Evolutionary conservation across 768 basidiomycete species (phyloP), one percentile per base, ranked within the genome.

Genomic region (Hygrophorus pudorinus): DNA sequence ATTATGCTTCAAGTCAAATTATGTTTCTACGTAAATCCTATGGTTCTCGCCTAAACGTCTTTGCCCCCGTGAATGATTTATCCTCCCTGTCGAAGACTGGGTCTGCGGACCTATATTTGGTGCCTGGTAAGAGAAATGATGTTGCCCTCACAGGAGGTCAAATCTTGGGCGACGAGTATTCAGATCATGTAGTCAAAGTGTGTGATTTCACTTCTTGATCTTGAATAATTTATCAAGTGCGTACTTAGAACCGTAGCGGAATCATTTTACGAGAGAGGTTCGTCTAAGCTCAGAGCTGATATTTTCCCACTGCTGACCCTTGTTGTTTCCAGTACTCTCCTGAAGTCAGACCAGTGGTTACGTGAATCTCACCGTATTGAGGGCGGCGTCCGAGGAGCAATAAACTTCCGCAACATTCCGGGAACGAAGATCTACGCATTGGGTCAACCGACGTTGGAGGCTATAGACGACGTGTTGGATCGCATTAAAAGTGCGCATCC

Each of bases 261-360:
- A 89, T 99, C 58, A 96, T 98, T 54, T 65, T 99, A 12, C 79
- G 96, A 34, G 84, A 93, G 58, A 81, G 84, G 81, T 89, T 46
- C 18, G 71, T 33, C 20, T 42, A 7, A 13, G 39, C 41, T 30
- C 24, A 20, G 27, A 14, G 17, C 43, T 39, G 29, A 17, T 35
- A 34, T 16, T 44, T 10, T 13, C 44, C 32, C 12, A 39, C 16
- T 14, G 4, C 17, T 38, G 29, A 41, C 38, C 20, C 13, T 17
- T 27, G 36, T 41, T 30, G 37, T 45, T 30, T 31, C 18, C 49
- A 89, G 86, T 42, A 92, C 82, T 1, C 71, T 93, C 2, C 70
- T 94, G 48, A 96, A 97, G 66, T 93, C 90, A 2, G 92, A 97
- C 59, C 85, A 85, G 59, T 97, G 92, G 92, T 63, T 81, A 9